Base-by-base conservation (phyloP, 164 flowering plant species). In the Saururus chinensis region DNA sequence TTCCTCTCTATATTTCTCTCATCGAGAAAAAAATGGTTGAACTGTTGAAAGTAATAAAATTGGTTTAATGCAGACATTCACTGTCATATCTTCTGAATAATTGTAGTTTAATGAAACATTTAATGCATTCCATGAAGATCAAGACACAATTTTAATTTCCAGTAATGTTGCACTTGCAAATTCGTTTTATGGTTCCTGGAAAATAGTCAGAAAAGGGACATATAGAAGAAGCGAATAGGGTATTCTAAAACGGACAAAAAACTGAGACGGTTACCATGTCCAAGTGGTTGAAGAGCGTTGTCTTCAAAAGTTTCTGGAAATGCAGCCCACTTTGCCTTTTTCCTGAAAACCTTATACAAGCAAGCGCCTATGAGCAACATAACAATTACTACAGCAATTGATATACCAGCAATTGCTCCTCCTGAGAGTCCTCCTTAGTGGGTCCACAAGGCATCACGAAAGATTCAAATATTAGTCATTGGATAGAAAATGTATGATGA, bases 321-420 rank as follows among this genome's bases (percentile, higher is more conserved):
- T 42, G 58, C 37, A 53, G 73, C 64, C 60, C 63, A 68, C 68
- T 76, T 74, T 55, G 22, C 64, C 68, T 71, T 85, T 77, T 64
- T 84, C 74, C 82, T 77, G 62, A 65, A 76, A 67, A 52, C 61
- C 51, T 60, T 70, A 68, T 74, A 84, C 13, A 76, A 12, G 62
- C 72, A 70, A 57, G 60, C 68, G 53, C 73, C 83, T 54, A 77
- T 58, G 55, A 81, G 30, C 22, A 80, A 58, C 45, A 73, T 53
- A 19, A 24, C 81, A 55, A 62, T 76, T 40, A 74, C 69, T 51
- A 12, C 88, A 48, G 72, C 88, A 59, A 84, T 37, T 41, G 80
- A 61, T 71, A 84, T 80, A 56, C 89, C 96, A 62, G 82, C 91
- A 64, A 87, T 75, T 26, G 63, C 84, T 57, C 90, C 90, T 51